Conservation (phyloP, 768 basidiomycete genomes). For the Daedaleopsis nitida region DNA sequence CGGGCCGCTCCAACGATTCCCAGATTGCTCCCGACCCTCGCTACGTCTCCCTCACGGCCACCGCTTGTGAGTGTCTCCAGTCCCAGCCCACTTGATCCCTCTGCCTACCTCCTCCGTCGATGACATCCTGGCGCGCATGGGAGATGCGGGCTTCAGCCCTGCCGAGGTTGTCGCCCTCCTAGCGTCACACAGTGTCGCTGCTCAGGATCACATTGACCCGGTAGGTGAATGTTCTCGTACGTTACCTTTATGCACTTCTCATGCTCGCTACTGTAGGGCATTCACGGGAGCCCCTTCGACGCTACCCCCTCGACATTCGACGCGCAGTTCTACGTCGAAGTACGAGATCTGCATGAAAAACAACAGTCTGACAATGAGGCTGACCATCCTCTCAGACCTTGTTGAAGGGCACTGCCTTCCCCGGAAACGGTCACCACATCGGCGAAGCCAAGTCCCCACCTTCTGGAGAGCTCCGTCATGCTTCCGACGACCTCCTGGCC, state of each 20-base stretch:
- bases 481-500: slow-evolving; percentile 32
- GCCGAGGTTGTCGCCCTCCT: slow-evolving; percentile 21
- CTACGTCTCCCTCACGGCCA: no score
- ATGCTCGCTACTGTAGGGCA: slow-evolving; percentile 17
- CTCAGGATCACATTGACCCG: slow-evolving; percentile 26
- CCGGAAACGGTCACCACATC: slow-evolving; percentile 25
- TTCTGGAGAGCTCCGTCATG: slow-evolving; percentile 34
- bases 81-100: slow-evolving; percentile 19
- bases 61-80: no score
- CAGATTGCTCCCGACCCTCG: slow-evolving; percentile 18
- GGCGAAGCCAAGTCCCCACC: slow-evolving; percentile 33
- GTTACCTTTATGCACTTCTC: slow-evolving; percentile 21
- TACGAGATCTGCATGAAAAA: slow-evolving; percentile 1
- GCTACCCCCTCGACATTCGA: slow-evolving; percentile 29
- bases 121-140: slow-evolving; percentile 13
- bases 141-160: slow-evolving; percentile 9
- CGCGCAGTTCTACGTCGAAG: slow-evolving; percentile 30
- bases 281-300: slow-evolving; percentile 28
- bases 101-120: slow-evolving; percentile 18
- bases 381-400: slow-evolving; percentile 7
- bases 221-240: slow-evolving; percentile 3
- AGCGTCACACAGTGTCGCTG: slow-evolving; percentile 28
- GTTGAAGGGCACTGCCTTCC: slow-evolving; percentile 27
- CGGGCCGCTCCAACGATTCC: slow-evolving; percentile 27
- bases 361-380: neutral